Base-by-base conservation (phyloP, 2,329 filamentous ascomycete genomes). In the Reticulascus tulasneorum region DNA sequence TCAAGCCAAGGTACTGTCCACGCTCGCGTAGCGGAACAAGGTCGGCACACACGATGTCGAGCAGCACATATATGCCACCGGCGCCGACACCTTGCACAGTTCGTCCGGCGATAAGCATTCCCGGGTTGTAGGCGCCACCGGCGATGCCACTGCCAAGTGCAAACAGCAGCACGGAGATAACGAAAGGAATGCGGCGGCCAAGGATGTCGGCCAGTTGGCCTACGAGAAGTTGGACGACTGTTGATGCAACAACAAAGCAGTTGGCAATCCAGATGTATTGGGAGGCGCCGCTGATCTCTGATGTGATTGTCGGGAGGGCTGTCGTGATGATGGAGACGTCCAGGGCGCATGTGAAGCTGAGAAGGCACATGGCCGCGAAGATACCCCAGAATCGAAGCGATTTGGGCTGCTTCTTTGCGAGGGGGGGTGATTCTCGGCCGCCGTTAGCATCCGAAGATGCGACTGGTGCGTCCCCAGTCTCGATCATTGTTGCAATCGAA, bases 131-230 rank as follows among this genome's bases (percentile, higher is more conserved):
- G 0, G 76, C 68, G 1, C 63, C 64, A 1, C 72, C 76, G 27
- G 59, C 64, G 3, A 81, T 57, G 0, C 64, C 71, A 38, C 73
- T 76, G 0, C 75, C 76, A 1, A 79, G 46, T 0, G 58, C 59
- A 40, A 78, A 77, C 2, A 73, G 40, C 10, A 52, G 56, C 2
- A 75, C 59, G 4, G 65, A 51, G 7, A 49, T 30, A 1, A 75
- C 52, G 15, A 59, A 55, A 15, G 63, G 51, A 35, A 55, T 63
- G 16, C 67, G 61, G 2, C 75, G 61, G 3, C 76, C 74, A 43
- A 69, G 77, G 16, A 77, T 59, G 33, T 75, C 63, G 11, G 66
- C 60, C 1, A 72, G 44, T 43, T 77, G 71, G 2, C 69, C 70
- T 28, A 66, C 68, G 0, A 75, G 43, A 0, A 73, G 74, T 33